phyloP scores from a whole-genome alignment of 768 basidiomycete species.

The Russula ochroleuca region DNA sequence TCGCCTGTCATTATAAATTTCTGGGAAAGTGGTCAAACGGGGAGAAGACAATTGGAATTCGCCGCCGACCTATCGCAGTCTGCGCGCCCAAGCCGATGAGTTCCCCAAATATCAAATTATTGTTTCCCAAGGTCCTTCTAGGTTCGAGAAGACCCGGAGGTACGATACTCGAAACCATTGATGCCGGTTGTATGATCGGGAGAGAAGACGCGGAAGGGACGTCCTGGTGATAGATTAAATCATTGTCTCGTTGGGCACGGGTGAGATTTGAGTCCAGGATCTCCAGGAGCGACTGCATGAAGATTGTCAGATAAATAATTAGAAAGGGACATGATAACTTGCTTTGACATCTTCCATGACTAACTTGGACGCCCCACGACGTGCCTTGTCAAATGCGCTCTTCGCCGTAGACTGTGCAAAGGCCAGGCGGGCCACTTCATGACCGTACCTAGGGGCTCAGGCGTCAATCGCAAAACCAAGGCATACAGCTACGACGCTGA shows the following conservation, averaged over 20 bases:
- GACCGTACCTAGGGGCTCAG: conserved; percentile 63
- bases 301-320: neutral
- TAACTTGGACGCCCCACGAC: conserved; percentile 53
- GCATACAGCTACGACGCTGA: conserved; percentile 33
- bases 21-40: conserved; percentile 35
- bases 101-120: conserved; percentile 62
- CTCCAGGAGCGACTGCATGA: conserved; percentile 64
- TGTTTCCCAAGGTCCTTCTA: conserved; percentile 47
- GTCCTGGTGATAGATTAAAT: conserved; percentile 90
- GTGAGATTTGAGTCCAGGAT: conserved; percentile 60
- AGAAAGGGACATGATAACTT: conserved; percentile 19
- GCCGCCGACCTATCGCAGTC: conserved; percentile 73
- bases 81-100: conserved; percentile 84
- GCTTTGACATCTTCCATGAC: conserved; percentile 83
- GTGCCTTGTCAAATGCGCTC: conserved; percentile 63
- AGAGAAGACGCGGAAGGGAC: conserved; percentile 71
- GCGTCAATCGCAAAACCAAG: neutral
- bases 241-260: conserved; percentile 86
- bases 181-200: conserved; percentile 55
- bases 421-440: conserved; percentile 74
- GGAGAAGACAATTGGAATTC: neutral
- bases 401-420: conserved; percentile 65
- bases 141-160: conserved; percentile 59
- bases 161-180: conserved; percentile 58
- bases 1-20: conserved; percentile 84